Evolutionary conservation across 352 stramenopile species (phyloP).

Genomic region (Pythium rhizo-oryzae): DNA sequence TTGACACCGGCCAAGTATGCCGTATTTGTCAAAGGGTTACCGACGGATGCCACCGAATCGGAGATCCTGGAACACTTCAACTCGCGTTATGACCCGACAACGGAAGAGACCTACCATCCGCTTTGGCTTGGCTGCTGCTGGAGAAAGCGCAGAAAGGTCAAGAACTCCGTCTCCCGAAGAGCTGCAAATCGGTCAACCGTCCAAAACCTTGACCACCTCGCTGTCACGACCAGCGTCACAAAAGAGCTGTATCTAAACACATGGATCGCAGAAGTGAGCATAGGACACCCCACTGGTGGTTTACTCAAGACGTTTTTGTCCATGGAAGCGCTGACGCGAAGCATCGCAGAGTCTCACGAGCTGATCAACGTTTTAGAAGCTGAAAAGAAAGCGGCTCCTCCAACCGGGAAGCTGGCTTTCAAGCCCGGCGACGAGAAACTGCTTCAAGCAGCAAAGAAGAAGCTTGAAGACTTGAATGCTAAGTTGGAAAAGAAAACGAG

Average conservation of each 20-base stretch:
- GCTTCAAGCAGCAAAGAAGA: constrained; percentile 4
- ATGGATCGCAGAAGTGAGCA: constrained; percentile 85
- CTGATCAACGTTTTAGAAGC: constrained; percentile 52
- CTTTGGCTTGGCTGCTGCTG: constrained; percentile 72
- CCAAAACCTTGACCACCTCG: constrained; percentile 66
- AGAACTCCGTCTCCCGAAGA: constrained; percentile 40
- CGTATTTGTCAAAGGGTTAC: constrained; percentile 71
- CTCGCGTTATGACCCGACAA: constrained; percentile 61
- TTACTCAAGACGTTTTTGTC: constrained; percentile 70
- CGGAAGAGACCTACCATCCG: constrained; percentile 58
- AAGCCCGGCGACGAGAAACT: constrained; percentile 30
- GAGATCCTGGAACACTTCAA: constrained; percentile 84
- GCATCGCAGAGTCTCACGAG: constrained; percentile 58
- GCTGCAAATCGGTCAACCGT: constrained; percentile 50
- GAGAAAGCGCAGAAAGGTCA: constrained; percentile 45
- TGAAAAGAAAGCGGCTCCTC: constrained; percentile 41
- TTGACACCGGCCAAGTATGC: constrained; percentile 82
- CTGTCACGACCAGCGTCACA: constrained; percentile 35
- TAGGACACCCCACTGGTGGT: constrained; percentile 70
- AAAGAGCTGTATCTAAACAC: constrained; percentile 69
- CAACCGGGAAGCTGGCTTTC: constrained; percentile 9
- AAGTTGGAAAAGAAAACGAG: constrained; percentile 9
- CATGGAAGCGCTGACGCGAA: constrained; percentile 62
- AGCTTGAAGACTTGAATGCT: constrained; percentile 36
- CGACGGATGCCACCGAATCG: constrained; percentile 51